Percentiles rank a stretch among this genome's conserved stretches.
These are phyloP conservation scores for Ceratocystis cubensis DNA, from an alignment of 2,329 filamentous ascomycete genomes.

Conservation along the genomic window DNA sequence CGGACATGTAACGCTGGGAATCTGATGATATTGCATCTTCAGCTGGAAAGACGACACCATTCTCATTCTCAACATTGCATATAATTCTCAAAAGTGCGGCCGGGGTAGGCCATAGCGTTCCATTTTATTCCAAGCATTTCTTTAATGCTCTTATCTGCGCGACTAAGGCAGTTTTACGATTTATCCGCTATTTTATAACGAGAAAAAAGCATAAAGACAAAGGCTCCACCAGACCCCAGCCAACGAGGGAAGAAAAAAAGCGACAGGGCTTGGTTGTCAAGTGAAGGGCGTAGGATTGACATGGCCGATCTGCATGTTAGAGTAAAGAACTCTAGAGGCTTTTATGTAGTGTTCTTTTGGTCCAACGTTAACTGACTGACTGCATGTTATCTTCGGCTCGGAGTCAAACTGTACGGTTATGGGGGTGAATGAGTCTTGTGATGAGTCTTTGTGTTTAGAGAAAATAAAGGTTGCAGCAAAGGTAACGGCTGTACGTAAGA, in stretches of 20 bases:
- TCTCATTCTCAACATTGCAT: neutral
- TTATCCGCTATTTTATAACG: neutral
- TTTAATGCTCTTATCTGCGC: neutral
- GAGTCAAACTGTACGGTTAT: neutral
- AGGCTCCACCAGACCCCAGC: neutral
- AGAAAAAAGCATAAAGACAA: neutral
- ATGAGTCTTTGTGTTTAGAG: neutral
- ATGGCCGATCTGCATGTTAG: slow-evolving; percentile 2
- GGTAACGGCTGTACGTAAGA: neutral
- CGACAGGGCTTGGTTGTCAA: slow-evolving; percentile 14
- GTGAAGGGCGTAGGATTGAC: slow-evolving; percentile 17
- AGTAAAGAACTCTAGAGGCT: neutral
- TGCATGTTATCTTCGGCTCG: neutral
- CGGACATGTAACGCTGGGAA: neutral
- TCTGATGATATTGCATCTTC: neutral
- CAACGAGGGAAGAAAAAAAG: neutral
- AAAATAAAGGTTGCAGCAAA: neutral
- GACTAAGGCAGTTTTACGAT: neutral
- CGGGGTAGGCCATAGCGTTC: neutral
- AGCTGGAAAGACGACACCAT: neutral
- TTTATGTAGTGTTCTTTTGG: slow-evolving; percentile 7
- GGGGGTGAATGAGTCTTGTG: slow-evolving; percentile 4
- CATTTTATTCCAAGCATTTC: neutral
- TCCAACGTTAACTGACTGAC: neutral
- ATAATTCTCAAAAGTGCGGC: neutral